Conservation (phyloP, 2,329 filamentous ascomycete genomes). For the Grosmannia clavigera region DNA sequence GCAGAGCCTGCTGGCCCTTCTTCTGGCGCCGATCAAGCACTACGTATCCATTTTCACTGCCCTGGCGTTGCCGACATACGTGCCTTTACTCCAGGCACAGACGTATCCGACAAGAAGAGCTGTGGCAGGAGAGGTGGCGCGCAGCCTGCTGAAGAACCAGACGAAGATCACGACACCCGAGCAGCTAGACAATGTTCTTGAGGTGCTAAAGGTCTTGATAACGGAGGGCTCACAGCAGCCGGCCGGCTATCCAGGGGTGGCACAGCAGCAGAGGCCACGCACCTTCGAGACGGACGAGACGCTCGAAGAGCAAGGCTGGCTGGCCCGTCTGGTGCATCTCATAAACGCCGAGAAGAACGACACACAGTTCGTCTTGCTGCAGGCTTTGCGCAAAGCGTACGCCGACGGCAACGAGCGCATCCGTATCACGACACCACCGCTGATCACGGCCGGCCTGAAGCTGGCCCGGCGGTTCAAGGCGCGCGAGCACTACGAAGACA, state of each 20-base stretch:
- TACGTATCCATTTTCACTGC: slow-evolving; percentile 97
- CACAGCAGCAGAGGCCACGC: slow-evolving; percentile 57
- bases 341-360: slow-evolving; percentile 77
- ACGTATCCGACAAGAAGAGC: slow-evolving; percentile 85
- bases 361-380: slow-evolving; percentile 85
- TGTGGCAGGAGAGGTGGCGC: slow-evolving; percentile 78
- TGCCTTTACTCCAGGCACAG: slow-evolving; percentile 80
- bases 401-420: slow-evolving; percentile 89
- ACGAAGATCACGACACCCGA: slow-evolving; percentile 66
- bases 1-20: slow-evolving; percentile 74
- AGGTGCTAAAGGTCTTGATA: slow-evolving; percentile 81
- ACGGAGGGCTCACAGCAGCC: slow-evolving; percentile 80
- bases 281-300: slow-evolving; percentile 86
- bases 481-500: slow-evolving; percentile 68
- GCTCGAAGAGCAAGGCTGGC: slow-evolving; percentile 94
- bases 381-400: slow-evolving; percentile 77
- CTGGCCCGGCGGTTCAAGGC: slow-evolving; percentile 80
- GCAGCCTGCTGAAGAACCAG: slow-evolving; percentile 69
- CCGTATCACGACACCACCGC: slow-evolving; percentile 84
- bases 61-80: slow-evolving; percentile 79
- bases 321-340: slow-evolving; percentile 83
- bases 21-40: slow-evolving; percentile 80
- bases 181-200: slow-evolving; percentile 78
- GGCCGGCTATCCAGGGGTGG: slow-evolving; percentile 71
- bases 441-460: slow-evolving; percentile 83